Conservation (phyloP, 305 asterid genomes). For the Nicotiana rustica region DNA sequence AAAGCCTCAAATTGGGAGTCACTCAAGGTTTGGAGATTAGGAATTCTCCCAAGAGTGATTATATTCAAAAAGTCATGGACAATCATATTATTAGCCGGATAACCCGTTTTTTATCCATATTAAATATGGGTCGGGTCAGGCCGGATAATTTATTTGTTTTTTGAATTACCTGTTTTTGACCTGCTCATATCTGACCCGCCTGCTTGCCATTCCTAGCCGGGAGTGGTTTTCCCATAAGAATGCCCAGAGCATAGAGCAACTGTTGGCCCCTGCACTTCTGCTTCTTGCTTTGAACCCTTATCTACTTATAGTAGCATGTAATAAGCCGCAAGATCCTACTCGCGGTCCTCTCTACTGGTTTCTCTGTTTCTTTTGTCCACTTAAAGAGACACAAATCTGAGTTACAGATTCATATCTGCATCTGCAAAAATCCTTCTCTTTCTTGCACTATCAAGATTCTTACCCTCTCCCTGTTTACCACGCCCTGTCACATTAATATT, state of each 20-base stretch:
- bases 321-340: slow-evolving; percentile 2
- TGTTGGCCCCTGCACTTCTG: background rate
- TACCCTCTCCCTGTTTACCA: background rate
- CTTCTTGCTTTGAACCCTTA: background rate
- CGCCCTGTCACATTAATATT: background rate
- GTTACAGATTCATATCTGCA: slow-evolving; percentile 10
- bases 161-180: too few species aligned
- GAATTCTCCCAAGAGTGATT: too few species aligned
- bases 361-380: background rate
- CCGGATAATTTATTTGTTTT: too few species aligned
- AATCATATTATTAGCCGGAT: too few species aligned
- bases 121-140: too few species aligned
- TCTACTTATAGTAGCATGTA: slow-evolving; percentile 13
- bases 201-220: too few species aligned
- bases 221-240: background rate
- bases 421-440: slow-evolving; percentile 22
- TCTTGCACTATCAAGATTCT: background rate
- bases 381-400: slow-evolving; percentile 32
- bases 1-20: too few species aligned
- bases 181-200: too few species aligned
- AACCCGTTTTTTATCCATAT: too few species aligned
- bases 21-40: too few species aligned
- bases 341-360: background rate
- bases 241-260: background rate
- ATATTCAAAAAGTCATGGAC: too few species aligned